Percentiles rank a stretch among this genome's conserved stretches.
These are phyloP conservation scores for Gaeumannomyces tritici DNA, from an alignment of 2,329 filamentous ascomycete genomes.

Conservation along the genomic window DNA sequence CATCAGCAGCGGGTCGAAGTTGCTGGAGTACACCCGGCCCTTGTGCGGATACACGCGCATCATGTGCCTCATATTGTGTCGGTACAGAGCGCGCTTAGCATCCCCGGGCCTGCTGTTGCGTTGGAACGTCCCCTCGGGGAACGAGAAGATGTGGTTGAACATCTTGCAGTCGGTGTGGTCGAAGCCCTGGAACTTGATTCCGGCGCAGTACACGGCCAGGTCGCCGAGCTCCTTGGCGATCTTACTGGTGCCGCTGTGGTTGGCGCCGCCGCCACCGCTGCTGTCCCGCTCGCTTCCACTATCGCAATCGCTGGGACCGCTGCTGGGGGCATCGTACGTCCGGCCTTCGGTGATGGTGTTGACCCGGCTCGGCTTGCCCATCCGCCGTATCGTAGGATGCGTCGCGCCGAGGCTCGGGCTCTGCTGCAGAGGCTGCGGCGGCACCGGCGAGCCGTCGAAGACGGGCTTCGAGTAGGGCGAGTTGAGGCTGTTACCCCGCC, in stretches of 20 bases:
- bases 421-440: conserved; percentile 37
- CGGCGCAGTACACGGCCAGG: conserved; percentile 67
- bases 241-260: conserved; percentile 62
- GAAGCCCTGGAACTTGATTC: conserved; percentile 78
- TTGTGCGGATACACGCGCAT: conserved; percentile 91
- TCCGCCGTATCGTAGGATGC: conserved; percentile 36
- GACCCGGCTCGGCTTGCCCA: conserved; percentile 42
- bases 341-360: conserved; percentile 49
- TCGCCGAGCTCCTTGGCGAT: conserved; percentile 76
- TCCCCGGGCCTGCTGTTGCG: conserved; percentile 67
- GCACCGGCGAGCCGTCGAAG: conserved; percentile 46
- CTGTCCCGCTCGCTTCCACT: conserved; percentile 47
- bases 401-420: conserved; percentile 43
- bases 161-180: conserved; percentile 67
- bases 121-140: conserved; percentile 83
- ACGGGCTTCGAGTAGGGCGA: conserved; percentile 63
- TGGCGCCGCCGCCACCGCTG: conserved; percentile 3
- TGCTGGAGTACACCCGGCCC: conserved; percentile 74
- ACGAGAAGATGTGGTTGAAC: conserved; percentile 92
- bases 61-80: conserved; percentile 83
- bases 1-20: conserved; percentile 88
- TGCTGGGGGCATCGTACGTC: conserved; percentile 45
- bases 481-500: conserved; percentile 62
- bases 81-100: conserved; percentile 68
- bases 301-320: conserved; percentile 73